Percentiles rank a stretch among this genome's conserved stretches.
Conservation (phyloP, 768 basidiomycete species). For the Dioszegia aurantiaca region DNA sequence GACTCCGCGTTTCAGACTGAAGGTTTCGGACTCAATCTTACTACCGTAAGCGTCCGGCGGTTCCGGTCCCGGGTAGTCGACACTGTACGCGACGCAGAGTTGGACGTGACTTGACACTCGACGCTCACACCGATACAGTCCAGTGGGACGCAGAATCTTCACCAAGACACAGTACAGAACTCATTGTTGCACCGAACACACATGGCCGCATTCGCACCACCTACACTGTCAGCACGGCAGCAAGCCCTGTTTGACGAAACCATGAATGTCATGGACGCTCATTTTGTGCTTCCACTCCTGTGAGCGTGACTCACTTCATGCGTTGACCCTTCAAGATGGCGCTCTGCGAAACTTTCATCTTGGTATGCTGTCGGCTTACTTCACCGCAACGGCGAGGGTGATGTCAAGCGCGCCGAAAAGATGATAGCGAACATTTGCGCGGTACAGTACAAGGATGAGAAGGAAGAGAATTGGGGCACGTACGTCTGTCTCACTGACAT, state of each 20-base stretch:
- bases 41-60: too few species aligned
- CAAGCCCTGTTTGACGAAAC: conserved; percentile 3
- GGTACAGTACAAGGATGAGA: conserved; percentile 7
- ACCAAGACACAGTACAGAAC: too few species aligned
- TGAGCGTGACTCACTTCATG: not conserved
- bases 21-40: too few species aligned
- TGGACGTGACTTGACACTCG: too few species aligned
- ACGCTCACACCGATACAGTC: too few species aligned
- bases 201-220: too few species aligned
- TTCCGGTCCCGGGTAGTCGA: too few species aligned
- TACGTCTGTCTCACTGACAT: not conserved
- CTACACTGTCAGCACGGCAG: not conserved
- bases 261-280: conserved; percentile 1
- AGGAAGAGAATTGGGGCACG: conserved; percentile 16
- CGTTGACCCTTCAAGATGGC: not conserved
- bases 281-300: not conserved
- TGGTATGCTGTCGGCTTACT: conserved; percentile 27
- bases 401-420: conserved; percentile 22
- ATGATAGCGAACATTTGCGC: conserved; percentile 16
- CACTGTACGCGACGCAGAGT: too few species aligned
- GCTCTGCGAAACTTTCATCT: conserved; percentile 17
- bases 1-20: too few species aligned
- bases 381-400: conserved; percentile 3
- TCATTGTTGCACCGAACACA: too few species aligned
- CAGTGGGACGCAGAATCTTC: too few species aligned